Evolutionary conservation across 352 stramenopile genomes (phyloP).

Genomic region (Phytopythium cucurbitacearum): DNA sequence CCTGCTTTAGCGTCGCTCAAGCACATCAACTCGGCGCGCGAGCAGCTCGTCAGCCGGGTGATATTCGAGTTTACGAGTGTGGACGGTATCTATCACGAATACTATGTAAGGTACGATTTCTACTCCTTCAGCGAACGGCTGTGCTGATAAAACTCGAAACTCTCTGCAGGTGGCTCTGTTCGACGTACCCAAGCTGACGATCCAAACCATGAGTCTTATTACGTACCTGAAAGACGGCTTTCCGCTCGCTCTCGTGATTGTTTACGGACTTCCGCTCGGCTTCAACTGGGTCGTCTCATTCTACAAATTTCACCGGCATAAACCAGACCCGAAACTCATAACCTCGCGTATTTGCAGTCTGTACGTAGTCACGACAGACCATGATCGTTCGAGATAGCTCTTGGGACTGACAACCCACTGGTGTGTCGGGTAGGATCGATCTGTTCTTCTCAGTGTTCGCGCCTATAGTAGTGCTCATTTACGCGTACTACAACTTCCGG

Average conservation of each 20-base stretch:
- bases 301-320: slow-evolving; percentile 38
- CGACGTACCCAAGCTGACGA: slow-evolving; percentile 37
- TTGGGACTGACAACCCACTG: background rate
- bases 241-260: slow-evolving; percentile 28
- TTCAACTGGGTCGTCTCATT: slow-evolving; percentile 48
- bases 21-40: too few relatives aligned
- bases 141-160: too few relatives aligned
- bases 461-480: slow-evolving; percentile 34
- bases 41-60: too few relatives aligned
- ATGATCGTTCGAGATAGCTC: background rate
- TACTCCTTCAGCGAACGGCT: background rate
- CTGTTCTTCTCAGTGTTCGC: slow-evolving; percentile 55
- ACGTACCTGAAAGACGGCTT: slow-evolving; percentile 38
- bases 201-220: slow-evolving; percentile 32
- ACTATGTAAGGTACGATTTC: slow-evolving; percentile 21
- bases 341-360: slow-evolving; percentile 36
- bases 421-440: slow-evolving; percentile 20
- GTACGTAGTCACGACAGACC: slow-evolving; percentile 6
- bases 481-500: slow-evolving; percentile 35
- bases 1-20: too few relatives aligned
- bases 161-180: slow-evolving; percentile 14
- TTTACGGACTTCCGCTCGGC: slow-evolving; percentile 29
- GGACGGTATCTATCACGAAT: slow-evolving; percentile 33
- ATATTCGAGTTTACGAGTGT: slow-evolving; percentile 24
- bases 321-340: slow-evolving; percentile 20